Evolutionary conservation across 441 rosid genomes (phyloP).

Genomic region (Pelargonium citronellum): DNA sequence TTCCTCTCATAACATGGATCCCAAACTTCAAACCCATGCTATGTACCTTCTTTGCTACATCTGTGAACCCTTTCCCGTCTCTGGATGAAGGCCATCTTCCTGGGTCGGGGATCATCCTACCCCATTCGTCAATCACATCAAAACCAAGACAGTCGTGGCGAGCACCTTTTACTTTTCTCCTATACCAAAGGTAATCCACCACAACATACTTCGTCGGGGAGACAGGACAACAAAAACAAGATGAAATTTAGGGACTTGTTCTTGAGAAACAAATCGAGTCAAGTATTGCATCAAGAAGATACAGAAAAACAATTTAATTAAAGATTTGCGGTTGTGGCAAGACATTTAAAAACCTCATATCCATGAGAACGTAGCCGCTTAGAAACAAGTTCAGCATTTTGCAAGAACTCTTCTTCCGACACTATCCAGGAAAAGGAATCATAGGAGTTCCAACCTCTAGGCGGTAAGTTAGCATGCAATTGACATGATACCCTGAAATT

Average conservation of each 20-base stretch:
- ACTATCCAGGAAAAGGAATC: constrained; percentile 85
- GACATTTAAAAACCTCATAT: constrained; percentile 47
- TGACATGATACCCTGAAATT: constrained; percentile 39
- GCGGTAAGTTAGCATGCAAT: constrained; percentile 56
- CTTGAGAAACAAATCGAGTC: neutral
- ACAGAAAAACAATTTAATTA: neutral
- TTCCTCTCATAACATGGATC: constrained; percentile 90
- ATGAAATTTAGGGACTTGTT: neutral
- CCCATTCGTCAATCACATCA: constrained; percentile 95
- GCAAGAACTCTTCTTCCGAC: constrained; percentile 78
- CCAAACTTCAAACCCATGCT: constrained; percentile 88
- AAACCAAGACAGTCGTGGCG: constrained; percentile 59
- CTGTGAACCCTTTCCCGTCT: constrained; percentile 67
- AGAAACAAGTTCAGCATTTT: constrained; percentile 57
- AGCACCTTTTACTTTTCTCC: constrained; percentile 74
- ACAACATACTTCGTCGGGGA: constrained; percentile 61
- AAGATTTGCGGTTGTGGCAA: neutral
- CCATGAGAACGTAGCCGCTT: constrained; percentile 58
- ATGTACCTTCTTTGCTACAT: constrained; percentile 72
- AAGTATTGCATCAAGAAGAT: neutral
- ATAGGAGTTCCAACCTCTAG: constrained; percentile 96
- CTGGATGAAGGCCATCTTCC: constrained; percentile 77
- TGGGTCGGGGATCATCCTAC: constrained; percentile 78
- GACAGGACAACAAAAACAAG: constrained; percentile 4
- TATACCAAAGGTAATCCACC: constrained; percentile 94